Percentiles rank a stretch among this genome's conserved stretches.
Conservation (phyloP, 2,329 filamentous ascomycete species). For the Lachnellula subtilissima region DNA sequence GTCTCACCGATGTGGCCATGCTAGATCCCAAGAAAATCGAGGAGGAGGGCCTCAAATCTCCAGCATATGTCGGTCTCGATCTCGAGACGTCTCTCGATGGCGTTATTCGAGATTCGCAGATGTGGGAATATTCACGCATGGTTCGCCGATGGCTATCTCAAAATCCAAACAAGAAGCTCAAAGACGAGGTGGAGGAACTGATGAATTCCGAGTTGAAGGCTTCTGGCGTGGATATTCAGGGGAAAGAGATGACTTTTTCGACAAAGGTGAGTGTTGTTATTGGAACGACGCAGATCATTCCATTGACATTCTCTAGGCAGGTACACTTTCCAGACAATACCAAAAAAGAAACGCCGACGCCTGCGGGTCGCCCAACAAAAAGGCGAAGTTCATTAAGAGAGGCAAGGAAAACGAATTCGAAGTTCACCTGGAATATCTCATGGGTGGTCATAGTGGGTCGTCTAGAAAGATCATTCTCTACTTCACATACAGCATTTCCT, state of each 20-base stretch:
- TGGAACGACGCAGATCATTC: background rate
- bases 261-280: background rate
- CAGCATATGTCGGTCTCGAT: background rate
- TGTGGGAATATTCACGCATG: background rate
- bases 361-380: background rate
- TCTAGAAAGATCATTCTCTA: background rate
- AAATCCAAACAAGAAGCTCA: background rate
- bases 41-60: background rate
- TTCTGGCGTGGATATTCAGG: background rate
- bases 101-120: background rate
- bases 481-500: slow-evolving; percentile 3
- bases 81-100: background rate
- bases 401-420: slow-evolving; percentile 4
- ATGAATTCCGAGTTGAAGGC: slow-evolving; percentile 3
- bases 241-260: background rate
- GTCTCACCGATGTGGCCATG: background rate
- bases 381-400: background rate
- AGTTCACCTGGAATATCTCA: background rate
- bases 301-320: background rate
- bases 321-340: background rate
- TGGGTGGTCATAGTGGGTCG: slow-evolving; percentile 1
- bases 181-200: background rate
- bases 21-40: background rate
- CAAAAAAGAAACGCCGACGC: background rate
- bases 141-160: background rate